Evolutionary conservation across 768 basidiomycete genomes (phyloP).

Genomic region (Cystobasidiopsis lactophilus): DNA sequence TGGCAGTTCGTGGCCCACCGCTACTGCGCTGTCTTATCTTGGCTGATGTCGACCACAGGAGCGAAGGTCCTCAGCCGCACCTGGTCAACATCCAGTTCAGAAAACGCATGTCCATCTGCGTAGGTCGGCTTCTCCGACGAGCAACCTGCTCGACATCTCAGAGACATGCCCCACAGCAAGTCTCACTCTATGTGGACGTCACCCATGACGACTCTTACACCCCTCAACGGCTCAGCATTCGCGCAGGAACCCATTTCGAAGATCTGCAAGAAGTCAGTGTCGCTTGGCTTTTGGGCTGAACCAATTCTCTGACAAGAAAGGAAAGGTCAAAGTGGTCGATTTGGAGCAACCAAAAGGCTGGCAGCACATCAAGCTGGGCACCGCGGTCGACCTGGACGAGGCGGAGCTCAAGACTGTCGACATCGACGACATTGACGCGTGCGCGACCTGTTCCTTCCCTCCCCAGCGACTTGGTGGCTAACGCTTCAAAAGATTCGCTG

Average conservation of each 20-base stretch:
- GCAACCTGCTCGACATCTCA: not conserved
- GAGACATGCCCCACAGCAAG: conserved; percentile 61
- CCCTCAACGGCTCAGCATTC: conserved; percentile 67
- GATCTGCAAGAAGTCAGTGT: conserved; percentile 76
- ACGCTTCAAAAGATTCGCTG: conserved; percentile 3
- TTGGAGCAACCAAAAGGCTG: conserved; percentile 85
- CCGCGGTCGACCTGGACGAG: conserved; percentile 53
- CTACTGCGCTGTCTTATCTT: conserved; percentile 2
- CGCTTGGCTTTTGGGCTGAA: not conserved
- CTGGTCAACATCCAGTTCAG: conserved; percentile 86
- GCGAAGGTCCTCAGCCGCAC: conserved; percentile 89
- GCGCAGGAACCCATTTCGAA: conserved; percentile 72
- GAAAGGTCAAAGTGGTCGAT: conserved; percentile 38
- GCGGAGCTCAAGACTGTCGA: conserved; percentile 39
- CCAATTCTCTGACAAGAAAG: conserved; percentile 1
- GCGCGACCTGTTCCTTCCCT: too few relatives aligned
- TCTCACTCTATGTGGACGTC: conserved; percentile 61
- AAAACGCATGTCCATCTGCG: conserved; percentile 68
- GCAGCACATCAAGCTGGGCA: conserved; percentile 66
- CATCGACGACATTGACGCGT: conserved; percentile 9
- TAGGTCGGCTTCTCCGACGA: conserved; percentile 22
- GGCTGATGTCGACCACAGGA: conserved; percentile 27
- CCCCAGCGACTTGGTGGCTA: not conserved
- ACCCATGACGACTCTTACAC: conserved; percentile 88
- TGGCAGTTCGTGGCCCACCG: conserved; percentile 94